phyloP scores from a whole-genome alignment of 257 asterid genomes.

The Lavandula angustifolia region DNA sequence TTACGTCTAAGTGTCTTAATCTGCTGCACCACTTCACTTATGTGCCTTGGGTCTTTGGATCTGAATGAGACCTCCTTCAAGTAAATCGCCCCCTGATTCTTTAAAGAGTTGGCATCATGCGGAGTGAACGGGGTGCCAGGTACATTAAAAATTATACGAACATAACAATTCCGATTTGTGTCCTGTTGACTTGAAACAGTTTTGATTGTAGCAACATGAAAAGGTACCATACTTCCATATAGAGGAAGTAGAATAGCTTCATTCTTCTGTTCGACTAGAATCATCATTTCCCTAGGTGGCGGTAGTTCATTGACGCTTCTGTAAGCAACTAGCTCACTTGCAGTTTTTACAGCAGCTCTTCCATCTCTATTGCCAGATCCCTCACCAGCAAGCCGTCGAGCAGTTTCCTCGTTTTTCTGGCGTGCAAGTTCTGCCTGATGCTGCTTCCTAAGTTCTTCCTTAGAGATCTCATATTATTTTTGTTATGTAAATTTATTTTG shows the following conservation, averaged over 20 bases:
- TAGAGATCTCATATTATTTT: constrained; percentile 67
- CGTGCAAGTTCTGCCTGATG: constrained; percentile 85
- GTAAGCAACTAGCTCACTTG: constrained; percentile 61
- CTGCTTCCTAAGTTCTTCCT: constrained; percentile 73
- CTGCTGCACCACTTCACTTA: constrained; percentile 66
- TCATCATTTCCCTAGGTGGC: constrained; percentile 61
- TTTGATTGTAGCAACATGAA: constrained; percentile 68
- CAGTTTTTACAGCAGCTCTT: constrained; percentile 36
- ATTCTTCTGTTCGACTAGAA: constrained; percentile 70
- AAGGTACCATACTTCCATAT: constrained; percentile 69
- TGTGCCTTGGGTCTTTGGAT: constrained; percentile 74
- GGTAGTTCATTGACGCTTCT: constrained; percentile 67
- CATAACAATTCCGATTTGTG: constrained; percentile 59
- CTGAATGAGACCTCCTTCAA: constrained; percentile 68
- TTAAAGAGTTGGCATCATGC: constrained; percentile 54
- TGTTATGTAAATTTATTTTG: too few relatives aligned
- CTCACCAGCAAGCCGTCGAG: constrained; percentile 65
- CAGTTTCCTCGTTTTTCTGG: constrained; percentile 74
- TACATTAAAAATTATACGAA: constrained; percentile 65
- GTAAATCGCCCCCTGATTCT: constrained; percentile 56
- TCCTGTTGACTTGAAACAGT: constrained; percentile 75
- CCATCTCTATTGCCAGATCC: constrained; percentile 47
- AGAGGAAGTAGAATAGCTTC: constrained; percentile 72
- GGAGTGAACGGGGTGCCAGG: constrained; percentile 78
- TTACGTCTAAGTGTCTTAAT: constrained; percentile 61